Evolutionary conservation across 2,329 filamentous ascomycete genomes (phyloP), one percentile per base, ranked within the genome.

Genomic region (Fusarium concolor): DNA sequence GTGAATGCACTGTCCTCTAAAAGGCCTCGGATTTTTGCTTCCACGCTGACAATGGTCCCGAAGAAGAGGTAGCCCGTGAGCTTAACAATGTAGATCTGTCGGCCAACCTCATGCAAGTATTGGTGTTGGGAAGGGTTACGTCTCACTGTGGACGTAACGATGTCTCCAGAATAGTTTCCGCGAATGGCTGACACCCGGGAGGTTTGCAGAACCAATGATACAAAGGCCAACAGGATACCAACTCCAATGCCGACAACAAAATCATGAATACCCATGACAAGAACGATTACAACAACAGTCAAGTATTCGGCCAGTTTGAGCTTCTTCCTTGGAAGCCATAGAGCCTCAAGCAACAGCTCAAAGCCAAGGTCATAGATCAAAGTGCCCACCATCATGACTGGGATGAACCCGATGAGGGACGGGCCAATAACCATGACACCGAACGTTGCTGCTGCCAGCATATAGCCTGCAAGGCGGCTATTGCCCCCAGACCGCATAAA

Each of bases 41-140:
- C 96, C 0, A 99, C 95, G 46, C 93, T 93, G 53, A 97, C 95
- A 68, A 99, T 97, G 4, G 94, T 98, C 17, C 96, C 96, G 71
- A 99, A 99, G 83, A 99, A 99, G n/a, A 99, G 87, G 75, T 95
- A 98, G 0, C 96, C 95, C 0, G 92, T 91, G 17, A 99, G 86
- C 78, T 98, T 98, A 74, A 97, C 91, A 49, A 98, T 90, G 60
- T 92, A 91, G 33, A 96, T 96, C 76, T 99, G 96, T 31, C 88
- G 87, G 5, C 95, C 94, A 17, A 96, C 94, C 68, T 95, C 87
- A 63, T 90, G 90, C 6, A 99, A 83, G 75, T 96, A 99, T 61
- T 92, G 89, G 62, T 94, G 90, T 73, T 99, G 96, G 5, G 94
- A 90, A 1, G 93, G 92, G 70, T 97, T 97, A 54, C 96, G 89